A percentile compares a stretch with the other conserved stretches of the same genome.
phyloP scores from a whole-genome alignment of 495 filamentous ascomycete genomes.

The Annulohypoxylon moriforme region DNA sequence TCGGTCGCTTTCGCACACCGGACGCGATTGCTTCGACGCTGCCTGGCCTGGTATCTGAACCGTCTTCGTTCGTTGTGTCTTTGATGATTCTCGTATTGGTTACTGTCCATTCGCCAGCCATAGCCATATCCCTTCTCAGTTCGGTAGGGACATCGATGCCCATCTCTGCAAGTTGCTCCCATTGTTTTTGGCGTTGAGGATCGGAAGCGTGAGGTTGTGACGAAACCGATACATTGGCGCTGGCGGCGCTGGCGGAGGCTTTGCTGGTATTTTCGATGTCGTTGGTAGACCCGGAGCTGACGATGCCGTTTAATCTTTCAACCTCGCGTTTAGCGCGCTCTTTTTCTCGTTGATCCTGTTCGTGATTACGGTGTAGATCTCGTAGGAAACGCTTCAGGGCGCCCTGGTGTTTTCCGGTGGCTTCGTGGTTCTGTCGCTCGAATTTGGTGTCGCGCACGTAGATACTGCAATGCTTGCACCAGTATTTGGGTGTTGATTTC shows the following conservation, averaged over 20 bases:
- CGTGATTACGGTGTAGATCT: slow-evolving; percentile 84
- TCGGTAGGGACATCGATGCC: slow-evolving; percentile 88
- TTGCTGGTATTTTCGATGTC: slow-evolving; percentile 28
- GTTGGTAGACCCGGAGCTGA: slow-evolving; percentile 57
- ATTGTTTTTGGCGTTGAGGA: slow-evolving; percentile 82
- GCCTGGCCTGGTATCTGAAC: slow-evolving; percentile 38
- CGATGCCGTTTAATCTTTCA: slow-evolving; percentile 82
- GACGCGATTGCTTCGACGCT: slow-evolving; percentile 61
- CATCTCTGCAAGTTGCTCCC: slow-evolving; percentile 87
- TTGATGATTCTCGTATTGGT: slow-evolving; percentile 65
- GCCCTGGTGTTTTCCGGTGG: slow-evolving; percentile 87
- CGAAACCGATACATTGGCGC: slow-evolving; percentile 17
- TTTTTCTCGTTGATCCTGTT: slow-evolving; percentile 79
- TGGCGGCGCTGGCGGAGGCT: background rate
- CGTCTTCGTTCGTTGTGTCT: slow-evolving; percentile 33
- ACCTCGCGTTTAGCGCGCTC: slow-evolving; percentile 87
- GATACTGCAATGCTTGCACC: slow-evolving; percentile 96
- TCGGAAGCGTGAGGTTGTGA: slow-evolving; percentile 57
- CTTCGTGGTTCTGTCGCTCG: slow-evolving; percentile 90
- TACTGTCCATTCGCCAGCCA: slow-evolving; percentile 91
- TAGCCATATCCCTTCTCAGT: slow-evolving; percentile 79
- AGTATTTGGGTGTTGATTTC: slow-evolving; percentile 97
- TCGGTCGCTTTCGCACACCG: slow-evolving; percentile 74
- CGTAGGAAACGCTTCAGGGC: slow-evolving; percentile 90
- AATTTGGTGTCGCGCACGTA: slow-evolving; percentile 93